phyloP scores from a whole-genome alignment of 441 rosid genomes.

The Gossypium armourianum region DNA sequence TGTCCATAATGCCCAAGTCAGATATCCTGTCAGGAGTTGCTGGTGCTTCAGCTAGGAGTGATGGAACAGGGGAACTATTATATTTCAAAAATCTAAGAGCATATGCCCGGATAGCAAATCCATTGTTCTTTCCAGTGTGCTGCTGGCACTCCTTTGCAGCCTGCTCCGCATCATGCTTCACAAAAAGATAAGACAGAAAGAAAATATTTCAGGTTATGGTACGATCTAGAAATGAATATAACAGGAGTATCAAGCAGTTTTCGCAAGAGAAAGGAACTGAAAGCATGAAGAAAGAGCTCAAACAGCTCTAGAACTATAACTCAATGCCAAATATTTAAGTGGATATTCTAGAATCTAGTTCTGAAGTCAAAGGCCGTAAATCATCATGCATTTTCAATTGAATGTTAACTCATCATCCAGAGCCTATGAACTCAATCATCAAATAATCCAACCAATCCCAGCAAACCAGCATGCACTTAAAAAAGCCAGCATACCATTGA shows the following conservation, averaged over 20 bases:
- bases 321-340: neutral
- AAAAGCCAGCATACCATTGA: neutral
- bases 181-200: neutral
- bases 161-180: conserved; percentile 31
- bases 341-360: neutral
- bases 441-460: conserved; percentile 4
- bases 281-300: neutral
- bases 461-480: neutral
- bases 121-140: conserved; percentile 27
- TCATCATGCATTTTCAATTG: conserved; percentile 1
- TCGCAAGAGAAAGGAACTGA: neutral
- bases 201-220: neutral
- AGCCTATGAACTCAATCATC: neutral
- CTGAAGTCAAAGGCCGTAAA: neutral
- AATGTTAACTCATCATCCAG: neutral
- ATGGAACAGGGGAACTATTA: conserved; percentile 35
- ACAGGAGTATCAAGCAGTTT: neutral
- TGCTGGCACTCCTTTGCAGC: conserved; percentile 33
- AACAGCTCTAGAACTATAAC: neutral
- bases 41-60: conserved; percentile 53
- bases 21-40: conserved; percentile 47
- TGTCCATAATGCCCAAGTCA: conserved; percentile 43
- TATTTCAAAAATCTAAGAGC: conserved; percentile 68
- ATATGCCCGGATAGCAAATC: conserved; percentile 48
- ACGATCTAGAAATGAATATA: neutral